Evolutionary conservation across 257 asterid species (phyloP), one percentile per base, ranked within the genome.

Genomic region (Scutellaria barbata): DNA sequence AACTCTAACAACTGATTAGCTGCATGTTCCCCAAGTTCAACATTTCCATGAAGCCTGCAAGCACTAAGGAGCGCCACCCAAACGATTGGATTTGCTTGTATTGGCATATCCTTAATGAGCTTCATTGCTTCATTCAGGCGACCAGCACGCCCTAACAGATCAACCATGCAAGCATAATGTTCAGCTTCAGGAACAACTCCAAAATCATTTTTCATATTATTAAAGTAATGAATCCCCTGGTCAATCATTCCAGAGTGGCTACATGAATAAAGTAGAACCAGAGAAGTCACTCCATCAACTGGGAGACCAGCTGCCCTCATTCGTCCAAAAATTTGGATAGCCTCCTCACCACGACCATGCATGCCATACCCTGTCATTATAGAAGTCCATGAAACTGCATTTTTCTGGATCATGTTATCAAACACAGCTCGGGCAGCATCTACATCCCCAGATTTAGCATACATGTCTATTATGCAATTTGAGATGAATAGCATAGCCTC

Each of bases 171-270:
- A 39, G 96, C 93, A 50, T 90, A 92, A 76, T 92, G 98, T 62
- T 90, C 97, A 58, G 82, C 87, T 66, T 80, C 89, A 0, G 92
- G 95, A 81, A 66, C 69, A 67, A 87, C 87, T 20, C 89, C 86
- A 68, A 83, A 89, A 46, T 86, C 89, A 33, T 54, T 70, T 8
- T 11, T 72, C 97, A 93, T 93, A 71, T 60, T 75, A 55, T 86
- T 37, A 65, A 93, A 93, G 81, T 85, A 93, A 70, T 82, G 56
- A 43, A 87, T 85, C n/a, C 98, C 98, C 55, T 43, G 37, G 10
- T 87, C 95, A 35, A 90, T 85, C 86, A 88, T 83, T 50, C 98
- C 98, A 37, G 96, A 93, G 83, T 93, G 98, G 84, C 97, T 90
- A 70, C 98, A 93, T 30, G 98, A 92, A 79, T 90, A 88, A 22